Percentiles rank a stretch among this genome's conserved stretches.
phyloP scores from a whole-genome alignment of 2,329 filamentous ascomycete species.

The Chrysosporium queenslandicum region DNA sequence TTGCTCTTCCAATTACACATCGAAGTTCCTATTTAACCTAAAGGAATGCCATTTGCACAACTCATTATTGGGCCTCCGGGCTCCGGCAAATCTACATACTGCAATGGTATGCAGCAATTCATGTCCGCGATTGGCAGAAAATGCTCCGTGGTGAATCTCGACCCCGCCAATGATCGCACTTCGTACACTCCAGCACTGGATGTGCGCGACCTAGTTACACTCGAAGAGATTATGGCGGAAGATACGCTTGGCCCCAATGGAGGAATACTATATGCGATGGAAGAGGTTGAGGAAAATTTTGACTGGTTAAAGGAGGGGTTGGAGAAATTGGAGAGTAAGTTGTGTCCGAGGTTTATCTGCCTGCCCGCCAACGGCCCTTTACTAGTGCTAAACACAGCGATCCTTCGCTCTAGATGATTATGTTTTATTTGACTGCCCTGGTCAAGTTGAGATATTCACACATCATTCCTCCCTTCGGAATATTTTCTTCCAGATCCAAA shows the following conservation, averaged over 20 bases:
- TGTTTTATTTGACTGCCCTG: conserved; percentile 88
- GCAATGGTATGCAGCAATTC: conserved; percentile 98
- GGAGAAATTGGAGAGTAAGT: conserved; percentile 56
- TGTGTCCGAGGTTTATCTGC: neutral
- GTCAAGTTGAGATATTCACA: conserved; percentile 93
- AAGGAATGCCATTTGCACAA: conserved; percentile 54
- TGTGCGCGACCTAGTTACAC: conserved; percentile 74
- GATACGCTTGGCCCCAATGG: conserved; percentile 88
- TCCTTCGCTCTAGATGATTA: conserved; percentile 61
- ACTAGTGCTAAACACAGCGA: no score
- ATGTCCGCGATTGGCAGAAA: conserved; percentile 89
- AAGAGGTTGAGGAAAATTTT: conserved; percentile 87
- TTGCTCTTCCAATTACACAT: neutral
- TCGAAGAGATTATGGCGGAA: conserved; percentile 91
- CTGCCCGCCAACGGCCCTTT: no score
- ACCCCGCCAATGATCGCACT: conserved; percentile 90
- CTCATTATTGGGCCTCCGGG: conserved; percentile 90
- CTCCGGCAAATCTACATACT: conserved; percentile 93
- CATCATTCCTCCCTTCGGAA: conserved; percentile 87
- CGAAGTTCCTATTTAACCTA: neutral
- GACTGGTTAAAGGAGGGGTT: conserved; percentile 82
- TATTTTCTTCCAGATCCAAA: conserved; percentile 83
- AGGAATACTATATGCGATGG: conserved; percentile 81
- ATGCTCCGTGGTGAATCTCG: conserved; percentile 90
- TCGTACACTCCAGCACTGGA: conserved; percentile 84